phyloP scores from a whole-genome alignment of 2,329 filamentous ascomycete genomes.

The Verticillium isaacii region DNA sequence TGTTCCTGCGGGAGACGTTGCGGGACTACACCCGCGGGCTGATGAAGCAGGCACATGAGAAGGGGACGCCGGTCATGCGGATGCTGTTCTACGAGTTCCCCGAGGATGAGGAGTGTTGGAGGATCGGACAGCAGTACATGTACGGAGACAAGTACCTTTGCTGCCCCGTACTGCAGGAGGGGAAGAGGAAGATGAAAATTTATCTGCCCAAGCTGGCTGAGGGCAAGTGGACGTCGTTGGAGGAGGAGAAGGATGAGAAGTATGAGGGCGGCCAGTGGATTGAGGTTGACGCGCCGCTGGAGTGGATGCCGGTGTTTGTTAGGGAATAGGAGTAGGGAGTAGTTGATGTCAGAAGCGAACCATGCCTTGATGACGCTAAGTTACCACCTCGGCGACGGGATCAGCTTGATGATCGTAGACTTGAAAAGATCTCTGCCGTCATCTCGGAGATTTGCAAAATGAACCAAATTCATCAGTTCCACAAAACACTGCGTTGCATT shows the following conservation, averaged over 20 bases:
- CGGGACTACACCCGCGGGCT: slow-evolving; percentile 52
- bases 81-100: slow-evolving; percentile 63
- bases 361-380: no score
- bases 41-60: slow-evolving; percentile 56
- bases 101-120: slow-evolving; percentile 46
- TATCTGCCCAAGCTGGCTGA: slow-evolving; percentile 41
- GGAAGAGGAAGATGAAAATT: slow-evolving; percentile 34
- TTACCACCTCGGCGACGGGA: no score
- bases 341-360: neutral
- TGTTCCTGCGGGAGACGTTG: slow-evolving; percentile 52
- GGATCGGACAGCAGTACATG: slow-evolving; percentile 58
- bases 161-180: slow-evolving; percentile 49
- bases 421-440: no score
- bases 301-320: slow-evolving; percentile 14
- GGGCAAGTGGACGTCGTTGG: slow-evolving; percentile 8
- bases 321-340: neutral
- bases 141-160: slow-evolving; percentile 56
- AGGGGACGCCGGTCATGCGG: slow-evolving; percentile 57
- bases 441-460: no score
- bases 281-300: slow-evolving; percentile 10
- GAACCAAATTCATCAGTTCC: no score
- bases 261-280: slow-evolving; percentile 9
- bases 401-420: no score
- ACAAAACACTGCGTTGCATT: no score
- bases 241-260: slow-evolving; percentile 2